Evolutionary conservation across 441 rosid species (phyloP).

Genomic region (Adansonia madagascariensis): DNA sequence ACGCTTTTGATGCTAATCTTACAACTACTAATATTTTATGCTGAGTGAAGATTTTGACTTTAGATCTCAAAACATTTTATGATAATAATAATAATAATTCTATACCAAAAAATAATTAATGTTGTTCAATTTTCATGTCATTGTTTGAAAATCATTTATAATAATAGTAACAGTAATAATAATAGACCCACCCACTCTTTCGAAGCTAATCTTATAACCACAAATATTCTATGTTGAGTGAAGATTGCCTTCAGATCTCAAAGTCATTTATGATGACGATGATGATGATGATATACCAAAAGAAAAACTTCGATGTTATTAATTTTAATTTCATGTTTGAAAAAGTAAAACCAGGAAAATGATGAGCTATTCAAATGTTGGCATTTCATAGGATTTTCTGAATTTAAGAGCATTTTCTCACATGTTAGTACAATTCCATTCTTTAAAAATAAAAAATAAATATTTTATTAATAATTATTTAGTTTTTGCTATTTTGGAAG

Average conservation of each 20-base stretch:
- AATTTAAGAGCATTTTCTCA: neutral
- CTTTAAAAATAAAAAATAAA: no score
- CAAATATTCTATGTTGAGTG: neutral
- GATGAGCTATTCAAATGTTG: neutral
- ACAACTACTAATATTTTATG: no score
- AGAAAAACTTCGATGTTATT: neutral
- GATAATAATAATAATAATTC: no score
- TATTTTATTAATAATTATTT: no score
- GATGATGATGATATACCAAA: neutral
- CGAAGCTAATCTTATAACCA: neutral
- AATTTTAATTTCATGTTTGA: neutral
- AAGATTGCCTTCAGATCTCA: neutral
- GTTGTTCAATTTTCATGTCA: no score
- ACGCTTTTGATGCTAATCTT: neutral
- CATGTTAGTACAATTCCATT: neutral
- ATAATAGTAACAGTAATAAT: no score
- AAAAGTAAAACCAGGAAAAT: neutral
- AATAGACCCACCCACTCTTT: neutral
- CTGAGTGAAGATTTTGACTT: no score
- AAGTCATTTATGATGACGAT: neutral
- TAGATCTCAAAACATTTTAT: no score
- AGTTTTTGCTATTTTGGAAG: no score
- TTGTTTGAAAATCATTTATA: no score
- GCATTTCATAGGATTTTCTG: neutral
- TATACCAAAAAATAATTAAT: no score